Conservation (phyloP, 805 yeast genomes). For the Helenozyma rhizophorensis region DNA sequence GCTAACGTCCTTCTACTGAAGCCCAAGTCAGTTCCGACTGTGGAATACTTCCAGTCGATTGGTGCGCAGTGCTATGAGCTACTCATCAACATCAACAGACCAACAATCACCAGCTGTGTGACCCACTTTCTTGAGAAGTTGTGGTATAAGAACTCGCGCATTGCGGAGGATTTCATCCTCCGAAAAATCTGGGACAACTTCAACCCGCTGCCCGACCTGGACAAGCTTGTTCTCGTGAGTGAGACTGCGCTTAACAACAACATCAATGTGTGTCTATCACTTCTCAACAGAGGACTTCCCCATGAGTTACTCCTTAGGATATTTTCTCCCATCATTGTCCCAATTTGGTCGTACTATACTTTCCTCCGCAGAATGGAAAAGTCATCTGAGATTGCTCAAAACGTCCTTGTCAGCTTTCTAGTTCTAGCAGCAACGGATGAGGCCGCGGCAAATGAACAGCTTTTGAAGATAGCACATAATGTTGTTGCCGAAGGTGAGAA, state of each 20-base stretch:
- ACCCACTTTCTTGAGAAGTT: conserved; percentile 51
- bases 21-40: conserved; percentile 48
- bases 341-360: conserved; percentile 44
- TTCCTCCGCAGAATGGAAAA: conserved; percentile 29
- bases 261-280: conserved; percentile 61
- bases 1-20: conserved; percentile 60
- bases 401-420: conserved; percentile 36
- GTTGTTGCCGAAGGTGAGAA: conserved; percentile 26
- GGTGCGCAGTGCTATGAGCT: conserved; percentile 61
- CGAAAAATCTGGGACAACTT: conserved; percentile 44
- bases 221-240: conserved; percentile 26
- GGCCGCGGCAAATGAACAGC: conserved; percentile 9
- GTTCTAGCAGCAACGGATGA: conserved; percentile 16
- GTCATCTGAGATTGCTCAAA: conserved; percentile 30
- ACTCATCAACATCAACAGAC: conserved; percentile 56
- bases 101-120: conserved; percentile 53
- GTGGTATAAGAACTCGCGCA: conserved; percentile 45
- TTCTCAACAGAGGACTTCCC: conserved; percentile 41
- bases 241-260: conserved; percentile 56
- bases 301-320: conserved; percentile 20
- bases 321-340: conserved; percentile 27
- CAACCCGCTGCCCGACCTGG: conserved; percentile 25
- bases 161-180: conserved; percentile 58
- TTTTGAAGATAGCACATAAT: conserved; percentile 32
- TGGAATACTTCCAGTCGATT: conserved; percentile 52